Percentiles rank a stretch among this genome's conserved stretches.
Evolutionary conservation across 2,329 filamentous ascomycete genomes (phyloP).

Genomic region (Leptodontidium sp.): DNA sequence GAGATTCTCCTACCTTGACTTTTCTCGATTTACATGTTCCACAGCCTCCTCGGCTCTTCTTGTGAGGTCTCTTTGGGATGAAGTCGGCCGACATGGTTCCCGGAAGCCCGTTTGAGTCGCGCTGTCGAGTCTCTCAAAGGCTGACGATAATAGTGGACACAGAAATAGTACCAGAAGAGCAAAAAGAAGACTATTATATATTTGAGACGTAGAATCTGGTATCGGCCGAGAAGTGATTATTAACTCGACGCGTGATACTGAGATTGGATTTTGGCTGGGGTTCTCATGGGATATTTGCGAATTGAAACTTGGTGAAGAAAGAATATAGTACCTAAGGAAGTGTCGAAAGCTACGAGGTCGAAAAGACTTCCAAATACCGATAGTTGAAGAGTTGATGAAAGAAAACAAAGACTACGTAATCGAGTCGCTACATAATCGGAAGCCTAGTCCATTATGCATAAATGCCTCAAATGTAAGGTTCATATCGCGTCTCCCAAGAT

Average conservation of each 20-base stretch:
- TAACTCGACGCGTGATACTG: neutral
- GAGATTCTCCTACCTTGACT: conserved; percentile 40
- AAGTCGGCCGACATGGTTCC: conserved; percentile 38
- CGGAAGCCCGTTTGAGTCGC: neutral
- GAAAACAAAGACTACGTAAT: neutral
- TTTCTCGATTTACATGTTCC: conserved; percentile 43
- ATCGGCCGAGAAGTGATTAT: neutral
- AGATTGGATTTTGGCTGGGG: too few species aligned
- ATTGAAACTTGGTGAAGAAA: too few species aligned
- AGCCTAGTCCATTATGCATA: conserved; percentile 30
- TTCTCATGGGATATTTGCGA: too few species aligned
- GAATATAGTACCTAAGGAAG: too few species aligned
- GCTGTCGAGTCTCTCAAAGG: neutral
- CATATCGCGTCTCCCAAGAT: neutral
- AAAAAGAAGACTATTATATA: neutral
- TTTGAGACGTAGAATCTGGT: neutral
- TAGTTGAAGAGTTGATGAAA: neutral
- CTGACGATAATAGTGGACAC: too few species aligned
- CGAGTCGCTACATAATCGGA: conserved; percentile 2
- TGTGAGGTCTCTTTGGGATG: conserved; percentile 44
- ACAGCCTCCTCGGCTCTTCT: conserved; percentile 45
- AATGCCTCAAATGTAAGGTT: neutral
- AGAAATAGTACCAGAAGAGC: neutral
- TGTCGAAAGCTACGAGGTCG: neutral
- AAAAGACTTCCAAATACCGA: neutral